A percentile compares a stretch with the other conserved stretches of the same genome.
Conservation (phyloP, 805 yeast species). For the Pichia eremophila region DNA sequence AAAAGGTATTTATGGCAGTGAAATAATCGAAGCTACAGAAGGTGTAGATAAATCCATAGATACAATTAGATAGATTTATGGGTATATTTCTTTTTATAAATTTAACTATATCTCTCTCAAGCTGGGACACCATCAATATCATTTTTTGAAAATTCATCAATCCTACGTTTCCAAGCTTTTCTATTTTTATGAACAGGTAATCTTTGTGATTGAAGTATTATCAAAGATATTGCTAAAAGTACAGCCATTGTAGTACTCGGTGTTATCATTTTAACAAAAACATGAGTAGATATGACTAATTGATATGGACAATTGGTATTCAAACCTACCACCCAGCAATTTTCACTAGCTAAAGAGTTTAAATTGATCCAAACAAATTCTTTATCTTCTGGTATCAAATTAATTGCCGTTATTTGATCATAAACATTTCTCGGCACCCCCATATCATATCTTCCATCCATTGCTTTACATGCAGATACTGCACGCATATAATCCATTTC, state of each 20-base stretch:
- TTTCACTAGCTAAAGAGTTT: slow-evolving; percentile 61
- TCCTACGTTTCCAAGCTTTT: slow-evolving; percentile 51
- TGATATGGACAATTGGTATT: slow-evolving; percentile 73
- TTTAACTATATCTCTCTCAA: slow-evolving; percentile 16
- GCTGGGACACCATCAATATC: slow-evolving; percentile 88
- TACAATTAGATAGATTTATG: slow-evolving; percentile 16
- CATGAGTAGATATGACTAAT: slow-evolving; percentile 40
- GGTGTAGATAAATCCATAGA: slow-evolving; percentile 32
- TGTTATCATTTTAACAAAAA: slow-evolving; percentile 53
- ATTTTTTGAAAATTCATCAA: slow-evolving; percentile 45
- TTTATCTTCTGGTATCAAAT: slow-evolving; percentile 14
- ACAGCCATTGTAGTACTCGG: slow-evolving; percentile 58
- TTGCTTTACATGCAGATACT: slow-evolving; percentile 19
- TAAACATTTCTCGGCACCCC: slow-evolving; percentile 42
- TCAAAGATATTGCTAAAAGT: slow-evolving; percentile 40
- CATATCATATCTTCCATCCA: slow-evolving; percentile 26
- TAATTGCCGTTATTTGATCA: slow-evolving; percentile 29
- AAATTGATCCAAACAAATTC: slow-evolving; percentile 67
- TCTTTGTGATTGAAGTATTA: slow-evolving; percentile 45
- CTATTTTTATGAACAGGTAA: slow-evolving; percentile 67
- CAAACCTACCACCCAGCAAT: slow-evolving; percentile 89
- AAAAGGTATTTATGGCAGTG: slow-evolving; percentile 43
- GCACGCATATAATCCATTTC: slow-evolving; percentile 38
- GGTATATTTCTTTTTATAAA: neutral
- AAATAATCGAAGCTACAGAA: slow-evolving; percentile 48